Conservation (phyloP, 371 early-diverging fungal species). For the Choanephora cucurbitarum region DNA sequence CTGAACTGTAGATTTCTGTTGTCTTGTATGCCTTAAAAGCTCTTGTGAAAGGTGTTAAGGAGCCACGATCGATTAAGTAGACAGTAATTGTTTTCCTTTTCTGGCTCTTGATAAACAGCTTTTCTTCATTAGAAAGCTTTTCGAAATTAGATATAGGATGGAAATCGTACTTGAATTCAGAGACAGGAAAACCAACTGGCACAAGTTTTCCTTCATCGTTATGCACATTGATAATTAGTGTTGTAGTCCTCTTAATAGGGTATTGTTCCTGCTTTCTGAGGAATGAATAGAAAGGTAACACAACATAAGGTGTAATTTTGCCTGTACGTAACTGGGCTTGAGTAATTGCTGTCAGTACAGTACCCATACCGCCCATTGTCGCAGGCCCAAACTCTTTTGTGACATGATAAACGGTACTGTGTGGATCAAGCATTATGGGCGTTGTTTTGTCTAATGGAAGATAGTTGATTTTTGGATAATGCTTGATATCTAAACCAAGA, state of each 20-base stretch:
- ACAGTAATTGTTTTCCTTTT: constrained; percentile 32
- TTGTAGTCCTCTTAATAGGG: constrained; percentile 32
- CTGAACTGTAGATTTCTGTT: constrained; percentile 54
- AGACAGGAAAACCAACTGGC: constrained; percentile 48
- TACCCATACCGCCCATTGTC: constrained; percentile 62
- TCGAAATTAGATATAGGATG: constrained; percentile 18
- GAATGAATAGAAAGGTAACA: constrained; percentile 64
- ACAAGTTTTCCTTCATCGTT: constrained; percentile 37
- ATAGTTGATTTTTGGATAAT: constrained; percentile 49
- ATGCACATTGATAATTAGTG: constrained; percentile 46
- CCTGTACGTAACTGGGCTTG: constrained; percentile 56
- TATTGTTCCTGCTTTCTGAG: constrained; percentile 41
- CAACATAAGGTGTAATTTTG: constrained; percentile 49
- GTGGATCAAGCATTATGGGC: constrained; percentile 20
- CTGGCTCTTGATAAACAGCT: neutral
- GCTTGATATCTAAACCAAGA: constrained; percentile 26
- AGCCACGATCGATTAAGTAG: constrained; percentile 60
- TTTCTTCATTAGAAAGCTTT: constrained; percentile 14
- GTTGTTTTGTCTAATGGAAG: constrained; percentile 45
- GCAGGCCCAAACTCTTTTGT: constrained; percentile 69
- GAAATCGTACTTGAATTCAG: constrained; percentile 37
- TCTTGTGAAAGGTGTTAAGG: constrained; percentile 44
- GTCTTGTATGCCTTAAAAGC: constrained; percentile 49
- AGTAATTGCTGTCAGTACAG: constrained; percentile 60
- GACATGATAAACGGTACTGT: constrained; percentile 56